phyloP scores from a whole-genome alignment of 345 rosid species.

The Salix caprea region DNA sequence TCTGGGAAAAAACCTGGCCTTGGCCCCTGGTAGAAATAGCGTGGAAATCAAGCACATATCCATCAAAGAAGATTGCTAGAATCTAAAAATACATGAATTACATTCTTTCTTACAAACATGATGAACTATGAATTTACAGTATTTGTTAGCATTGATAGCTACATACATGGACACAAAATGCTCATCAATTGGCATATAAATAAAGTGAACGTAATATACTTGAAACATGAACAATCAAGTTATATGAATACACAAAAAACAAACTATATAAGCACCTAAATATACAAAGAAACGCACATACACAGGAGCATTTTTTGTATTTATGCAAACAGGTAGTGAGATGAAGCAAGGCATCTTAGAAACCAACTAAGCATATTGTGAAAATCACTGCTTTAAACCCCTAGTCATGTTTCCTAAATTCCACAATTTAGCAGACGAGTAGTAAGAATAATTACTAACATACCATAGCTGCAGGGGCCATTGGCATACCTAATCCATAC shows the following conservation, averaged over 20 bases:
- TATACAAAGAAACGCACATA: neutral
- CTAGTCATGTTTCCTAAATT: neutral
- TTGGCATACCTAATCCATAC: constrained; percentile 77
- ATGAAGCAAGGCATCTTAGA: neutral
- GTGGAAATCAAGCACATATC: neutral
- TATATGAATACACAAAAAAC: neutral
- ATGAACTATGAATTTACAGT: neutral
- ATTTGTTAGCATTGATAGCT: neutral
- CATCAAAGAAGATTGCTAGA: neutral
- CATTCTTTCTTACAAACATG: neutral
- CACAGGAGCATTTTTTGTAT: neutral
- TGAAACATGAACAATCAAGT: neutral
- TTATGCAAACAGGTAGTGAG: neutral
- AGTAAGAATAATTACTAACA: constrained; percentile 13
- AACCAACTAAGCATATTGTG: neutral
- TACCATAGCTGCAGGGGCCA: constrained; percentile 87
- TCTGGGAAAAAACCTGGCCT: constrained; percentile 84
- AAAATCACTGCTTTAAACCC: neutral
- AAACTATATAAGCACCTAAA: neutral
- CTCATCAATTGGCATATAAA: neutral
- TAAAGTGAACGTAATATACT: neutral
- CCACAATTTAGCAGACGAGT: neutral
- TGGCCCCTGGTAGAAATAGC: constrained; percentile 50
- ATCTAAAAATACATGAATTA: neutral
- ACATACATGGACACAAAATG: neutral